phyloP scores from a whole-genome alignment of 1,284 basidiomycete species.

The Porodaedalea pini region DNA sequence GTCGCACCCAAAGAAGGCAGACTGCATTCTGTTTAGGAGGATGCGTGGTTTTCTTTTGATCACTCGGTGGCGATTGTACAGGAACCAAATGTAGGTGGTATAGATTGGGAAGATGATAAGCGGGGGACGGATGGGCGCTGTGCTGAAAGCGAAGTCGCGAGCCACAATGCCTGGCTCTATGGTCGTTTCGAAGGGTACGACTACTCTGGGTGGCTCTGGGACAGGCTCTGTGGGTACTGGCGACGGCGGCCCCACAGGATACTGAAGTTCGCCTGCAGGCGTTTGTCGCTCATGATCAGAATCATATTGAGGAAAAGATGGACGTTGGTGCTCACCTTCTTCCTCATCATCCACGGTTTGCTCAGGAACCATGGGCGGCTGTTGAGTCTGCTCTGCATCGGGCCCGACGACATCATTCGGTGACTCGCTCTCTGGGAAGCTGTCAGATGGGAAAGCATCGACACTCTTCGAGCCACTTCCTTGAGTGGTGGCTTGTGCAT shows the following conservation, averaged over 20 bases:
- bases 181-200: not conserved
- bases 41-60: not conserved
- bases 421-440: no score
- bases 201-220: not conserved
- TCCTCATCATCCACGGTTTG: not conserved
- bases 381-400: no score
- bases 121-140: not conserved
- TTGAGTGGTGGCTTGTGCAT: no score
- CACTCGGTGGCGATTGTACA: not conserved
- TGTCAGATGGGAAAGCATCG: no score
- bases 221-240: not conserved
- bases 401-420: no score
- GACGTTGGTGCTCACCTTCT: constrained; percentile 1
- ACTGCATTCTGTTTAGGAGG: not conserved
- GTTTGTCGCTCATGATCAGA: not conserved
- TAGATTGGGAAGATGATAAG: not conserved
- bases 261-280: not conserved
- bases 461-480: no score
- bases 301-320: not conserved
- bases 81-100: constrained; percentile 1
- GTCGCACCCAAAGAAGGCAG: not conserved
- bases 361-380: no score
- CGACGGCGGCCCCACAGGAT: not conserved
- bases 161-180: not conserved
- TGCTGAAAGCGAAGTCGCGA: not conserved